Evolutionary conservation across 1,139 yeast species (phyloP).

Genomic region (Debaryomyces fabryi): DNA sequence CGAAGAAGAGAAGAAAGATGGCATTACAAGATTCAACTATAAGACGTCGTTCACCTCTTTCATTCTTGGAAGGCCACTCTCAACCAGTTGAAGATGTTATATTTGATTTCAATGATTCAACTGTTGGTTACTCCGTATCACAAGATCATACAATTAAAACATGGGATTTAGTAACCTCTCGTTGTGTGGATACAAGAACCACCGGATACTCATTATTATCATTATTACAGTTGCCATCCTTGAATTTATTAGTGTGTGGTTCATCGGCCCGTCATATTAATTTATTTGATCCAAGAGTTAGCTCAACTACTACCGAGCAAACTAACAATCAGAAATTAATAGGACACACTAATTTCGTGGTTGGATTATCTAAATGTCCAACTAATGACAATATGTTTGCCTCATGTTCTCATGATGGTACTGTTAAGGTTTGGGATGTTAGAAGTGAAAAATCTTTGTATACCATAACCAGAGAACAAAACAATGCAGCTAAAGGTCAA

Average conservation of each 20-base stretch:
- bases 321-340: constrained; percentile 62
- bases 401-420: constrained; percentile 94
- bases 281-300: constrained; percentile 82
- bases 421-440: constrained; percentile 94
- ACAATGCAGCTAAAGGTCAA: constrained; percentile 37
- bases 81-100: constrained; percentile 86
- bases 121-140: constrained; percentile 91
- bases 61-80: constrained; percentile 75
- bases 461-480: constrained; percentile 74
- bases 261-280: constrained; percentile 95
- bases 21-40: constrained; percentile 77
- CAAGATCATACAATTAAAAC: constrained; percentile 95
- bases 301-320: constrained; percentile 38
- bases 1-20: constrained; percentile 85
- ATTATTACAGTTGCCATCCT: constrained; percentile 63
- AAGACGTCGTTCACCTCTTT: constrained; percentile 79
- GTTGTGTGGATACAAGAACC: constrained; percentile 82
- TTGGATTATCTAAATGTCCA: constrained; percentile 72
- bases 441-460: constrained; percentile 85
- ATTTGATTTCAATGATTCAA: constrained; percentile 69
- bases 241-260: constrained; percentile 82
- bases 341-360: constrained; percentile 94
- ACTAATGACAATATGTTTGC: constrained; percentile 78
- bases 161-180: constrained; percentile 89
- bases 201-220: constrained; percentile 89